These are phyloP conservation scores for Fusarium bactridioides DNA, from an alignment of 2,329 filamentous ascomycete species.

Conservation along the genomic window DNA sequence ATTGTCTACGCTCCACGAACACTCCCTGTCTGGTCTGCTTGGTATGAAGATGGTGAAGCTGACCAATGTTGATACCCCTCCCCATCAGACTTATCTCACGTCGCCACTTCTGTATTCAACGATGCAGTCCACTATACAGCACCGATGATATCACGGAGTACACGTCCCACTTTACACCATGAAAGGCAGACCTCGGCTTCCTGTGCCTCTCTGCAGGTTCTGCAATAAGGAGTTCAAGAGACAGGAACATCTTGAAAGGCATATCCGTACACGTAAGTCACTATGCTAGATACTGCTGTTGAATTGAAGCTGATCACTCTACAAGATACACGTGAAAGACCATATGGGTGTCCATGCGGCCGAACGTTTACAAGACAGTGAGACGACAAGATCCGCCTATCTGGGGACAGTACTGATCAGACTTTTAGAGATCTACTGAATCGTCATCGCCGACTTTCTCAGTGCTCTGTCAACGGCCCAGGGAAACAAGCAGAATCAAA, in stretches of 20 bases:
- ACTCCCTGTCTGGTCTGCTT: not conserved
- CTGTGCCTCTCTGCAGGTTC: not conserved
- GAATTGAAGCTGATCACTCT: not conserved
- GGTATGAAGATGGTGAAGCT: not conserved
- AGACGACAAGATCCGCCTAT: not conserved
- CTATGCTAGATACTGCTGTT: accelerated
- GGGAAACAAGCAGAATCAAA: not conserved
- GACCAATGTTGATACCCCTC: not conserved
- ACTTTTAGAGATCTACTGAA: not conserved
- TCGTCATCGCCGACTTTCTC: not conserved
- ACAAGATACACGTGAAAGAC: not conserved
- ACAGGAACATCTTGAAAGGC: not conserved
- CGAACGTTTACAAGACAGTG: conserved; percentile 1
- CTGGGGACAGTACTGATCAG: not conserved
- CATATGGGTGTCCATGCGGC: not conserved
- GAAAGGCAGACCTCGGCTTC: not conserved
- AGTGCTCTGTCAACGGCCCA: not conserved
- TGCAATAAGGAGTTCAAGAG: not conserved
- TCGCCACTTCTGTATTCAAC: not conserved
- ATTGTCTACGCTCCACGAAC: not conserved
- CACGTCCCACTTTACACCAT: not conserved
- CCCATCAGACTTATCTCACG: not conserved
- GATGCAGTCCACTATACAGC: not conserved
- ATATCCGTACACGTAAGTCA: not conserved
- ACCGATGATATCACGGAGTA: not conserved